A percentile compares a stretch with the other conserved stretches of the same genome.
phyloP scores from a whole-genome alignment of 1,284 basidiomycete species.

The Taiwanofungus camphoratus region DNA sequence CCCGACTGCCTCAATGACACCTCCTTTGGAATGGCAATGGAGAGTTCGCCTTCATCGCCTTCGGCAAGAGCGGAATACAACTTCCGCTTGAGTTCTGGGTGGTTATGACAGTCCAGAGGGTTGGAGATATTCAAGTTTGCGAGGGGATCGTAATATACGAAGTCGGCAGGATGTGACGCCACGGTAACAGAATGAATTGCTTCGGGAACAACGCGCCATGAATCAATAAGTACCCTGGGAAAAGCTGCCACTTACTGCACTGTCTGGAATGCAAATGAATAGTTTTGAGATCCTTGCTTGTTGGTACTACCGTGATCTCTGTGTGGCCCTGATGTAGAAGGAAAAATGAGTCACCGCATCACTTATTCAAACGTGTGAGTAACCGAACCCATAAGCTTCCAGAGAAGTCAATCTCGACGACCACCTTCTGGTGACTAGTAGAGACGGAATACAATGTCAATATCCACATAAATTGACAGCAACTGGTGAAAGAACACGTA shows the following conservation, averaged over 20 bases:
- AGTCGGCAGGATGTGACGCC: conserved; percentile 63
- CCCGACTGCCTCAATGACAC: conserved; percentile 64
- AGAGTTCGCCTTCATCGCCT: conserved; percentile 89
- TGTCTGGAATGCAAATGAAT: conserved; percentile 84
- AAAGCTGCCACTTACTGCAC: conserved; percentile 53
- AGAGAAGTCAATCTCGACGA: conserved; percentile 83
- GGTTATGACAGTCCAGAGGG: conserved; percentile 79
- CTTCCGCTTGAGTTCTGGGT: conserved; percentile 92
- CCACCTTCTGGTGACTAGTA: conserved; percentile 91
- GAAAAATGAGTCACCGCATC: conserved; percentile 5
- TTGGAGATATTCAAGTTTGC: conserved; percentile 64
- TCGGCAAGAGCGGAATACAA: conserved; percentile 88
- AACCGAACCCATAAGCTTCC: conserved; percentile 68
- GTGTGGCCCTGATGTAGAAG: conserved; percentile 72
- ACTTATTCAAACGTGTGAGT: conserved; percentile 1
- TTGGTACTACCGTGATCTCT: conserved; percentile 83
- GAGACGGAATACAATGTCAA: conserved; percentile 51
- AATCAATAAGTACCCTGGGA: conserved; percentile 5
- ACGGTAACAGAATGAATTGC: conserved; percentile 74
- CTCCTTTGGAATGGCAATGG: conserved; percentile 83
- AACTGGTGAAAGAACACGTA: conserved; percentile 49
- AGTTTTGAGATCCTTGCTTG: conserved; percentile 67
- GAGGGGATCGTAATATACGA: conserved; percentile 73
- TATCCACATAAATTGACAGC: conserved; percentile 15
- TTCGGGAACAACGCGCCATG: conserved; percentile 26